These are phyloP conservation scores for Tetradesmus lagerheimii DNA, from an alignment of 139 green algal genomes.

Conservation along the genomic window DNA sequence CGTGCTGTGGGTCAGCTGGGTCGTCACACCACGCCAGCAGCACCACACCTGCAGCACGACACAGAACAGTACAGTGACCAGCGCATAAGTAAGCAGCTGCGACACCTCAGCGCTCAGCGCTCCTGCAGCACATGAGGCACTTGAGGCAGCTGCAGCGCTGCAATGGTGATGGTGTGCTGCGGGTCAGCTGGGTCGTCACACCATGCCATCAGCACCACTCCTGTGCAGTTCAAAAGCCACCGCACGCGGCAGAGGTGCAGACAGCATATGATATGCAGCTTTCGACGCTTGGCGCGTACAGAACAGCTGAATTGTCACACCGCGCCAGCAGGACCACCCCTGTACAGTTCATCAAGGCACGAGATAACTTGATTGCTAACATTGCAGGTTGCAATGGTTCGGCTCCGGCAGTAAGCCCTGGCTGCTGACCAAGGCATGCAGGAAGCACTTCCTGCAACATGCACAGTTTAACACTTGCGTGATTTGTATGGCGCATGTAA, in stretches of 20 bases:
- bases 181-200: conserved; percentile 69
- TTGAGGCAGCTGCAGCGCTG: not conserved
- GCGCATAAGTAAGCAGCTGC: conserved; percentile 46
- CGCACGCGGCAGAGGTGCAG: no score
- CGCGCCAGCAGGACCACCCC: conserved; percentile 70
- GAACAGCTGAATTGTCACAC: conserved; percentile 69
- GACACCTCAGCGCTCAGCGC: conserved; percentile 37
- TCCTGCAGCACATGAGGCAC: not conserved
- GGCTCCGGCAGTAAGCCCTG: no score
- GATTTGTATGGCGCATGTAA: no score
- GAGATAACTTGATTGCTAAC: no score
- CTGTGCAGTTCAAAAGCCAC: no score
- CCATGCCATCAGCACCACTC: conserved; percentile 74
- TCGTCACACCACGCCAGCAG: conserved; percentile 76
- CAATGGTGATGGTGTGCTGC: conserved; percentile 22
- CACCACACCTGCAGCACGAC: conserved; percentile 43
- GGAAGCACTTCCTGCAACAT: no score
- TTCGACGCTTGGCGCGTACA: conserved; percentile 50
- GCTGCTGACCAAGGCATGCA: no score
- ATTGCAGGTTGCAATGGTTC: no score
- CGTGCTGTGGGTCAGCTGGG: conserved; percentile 63
- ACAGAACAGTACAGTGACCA: no score
- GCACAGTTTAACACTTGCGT: no score
- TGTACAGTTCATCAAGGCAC: no score
- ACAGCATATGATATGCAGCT: no score